phyloP scores from a whole-genome alignment of 164 flowering plant genomes.

The Amborella trichopoda region DNA sequence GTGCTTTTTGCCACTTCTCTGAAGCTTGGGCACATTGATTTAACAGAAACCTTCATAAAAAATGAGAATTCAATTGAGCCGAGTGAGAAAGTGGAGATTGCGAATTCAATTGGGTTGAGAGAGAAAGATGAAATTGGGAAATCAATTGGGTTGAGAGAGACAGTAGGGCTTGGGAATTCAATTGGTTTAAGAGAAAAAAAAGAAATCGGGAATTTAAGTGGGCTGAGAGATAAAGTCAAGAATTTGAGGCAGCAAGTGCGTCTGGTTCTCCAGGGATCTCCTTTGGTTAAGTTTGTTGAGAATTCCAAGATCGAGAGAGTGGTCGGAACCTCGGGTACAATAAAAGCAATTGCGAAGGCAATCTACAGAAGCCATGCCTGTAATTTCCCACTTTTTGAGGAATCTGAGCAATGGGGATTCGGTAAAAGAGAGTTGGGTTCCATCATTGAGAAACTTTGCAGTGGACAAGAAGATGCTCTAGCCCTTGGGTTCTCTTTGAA shows the following conservation, averaged over 20 bases:
- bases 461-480: conserved; percentile 13
- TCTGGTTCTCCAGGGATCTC: conserved; percentile 22
- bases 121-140: no score
- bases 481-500: conserved; percentile 37
- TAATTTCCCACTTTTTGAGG: conserved; percentile 6
- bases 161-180: no score
- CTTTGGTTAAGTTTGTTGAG: conserved; percentile 31
- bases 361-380: conserved; percentile 16
- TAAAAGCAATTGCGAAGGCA: conserved; percentile 34
- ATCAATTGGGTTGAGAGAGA: no score
- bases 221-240: no score
- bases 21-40: conserved; percentile 49
- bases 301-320: conserved; percentile 31
- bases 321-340: conserved; percentile 52
- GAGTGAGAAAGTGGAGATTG: no score
- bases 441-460: conserved; percentile 28
- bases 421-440: conserved; percentile 30
- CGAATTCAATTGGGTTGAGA: no score
- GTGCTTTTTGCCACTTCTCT: conserved; percentile 34
- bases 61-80: no score
- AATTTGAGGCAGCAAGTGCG: conserved; percentile 31
- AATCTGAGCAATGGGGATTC: conserved; percentile 43
- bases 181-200: no score
- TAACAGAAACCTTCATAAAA: conserved; percentile 35
- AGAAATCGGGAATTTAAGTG: no score